phyloP scores from a whole-genome alignment of 1,284 basidiomycete species.

The Anthracocystis walkeri region DNA sequence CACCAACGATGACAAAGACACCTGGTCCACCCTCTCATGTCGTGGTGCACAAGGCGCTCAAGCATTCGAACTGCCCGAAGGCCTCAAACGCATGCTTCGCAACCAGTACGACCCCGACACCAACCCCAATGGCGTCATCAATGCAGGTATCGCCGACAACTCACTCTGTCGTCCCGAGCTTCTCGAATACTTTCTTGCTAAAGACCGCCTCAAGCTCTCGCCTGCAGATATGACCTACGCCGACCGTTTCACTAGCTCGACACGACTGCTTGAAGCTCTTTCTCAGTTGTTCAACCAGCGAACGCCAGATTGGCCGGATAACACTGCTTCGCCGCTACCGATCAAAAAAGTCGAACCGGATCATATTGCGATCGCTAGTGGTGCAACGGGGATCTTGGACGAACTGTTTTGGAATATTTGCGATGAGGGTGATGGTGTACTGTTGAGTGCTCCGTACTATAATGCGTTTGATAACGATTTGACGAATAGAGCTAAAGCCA shows the following conservation, averaged over 20 bases:
- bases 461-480: constrained; percentile 60
- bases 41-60: constrained; percentile 32
- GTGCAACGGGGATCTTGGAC: constrained; percentile 57
- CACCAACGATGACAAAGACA: constrained; percentile 5
- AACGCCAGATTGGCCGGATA: constrained; percentile 39
- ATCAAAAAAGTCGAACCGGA: constrained; percentile 36
- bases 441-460: constrained; percentile 56
- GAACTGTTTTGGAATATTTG: constrained; percentile 54
- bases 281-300: constrained; percentile 43
- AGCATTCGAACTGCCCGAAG: constrained; percentile 25
- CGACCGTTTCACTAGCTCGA: constrained; percentile 43
- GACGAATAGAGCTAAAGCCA: constrained; percentile 33
- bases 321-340: constrained; percentile 29
- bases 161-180: constrained; percentile 51
- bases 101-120: constrained; percentile 46
- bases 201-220: constrained; percentile 33
- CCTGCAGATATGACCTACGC: constrained; percentile 58
- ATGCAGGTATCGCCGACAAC: constrained; percentile 60
- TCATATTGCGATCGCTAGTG: constrained; percentile 54
- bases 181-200: constrained; percentile 44
- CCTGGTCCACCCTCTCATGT: constrained; percentile 33
- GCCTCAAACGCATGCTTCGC: constrained; percentile 25
- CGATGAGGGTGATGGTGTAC: constrained; percentile 52
- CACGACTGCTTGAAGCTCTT: constrained; percentile 41
- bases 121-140: constrained; percentile 59